Evolutionary conservation across 306 rosid species (phyloP), one percentile per base, ranked within the genome.

Genomic region (Rosa rugosa): DNA sequence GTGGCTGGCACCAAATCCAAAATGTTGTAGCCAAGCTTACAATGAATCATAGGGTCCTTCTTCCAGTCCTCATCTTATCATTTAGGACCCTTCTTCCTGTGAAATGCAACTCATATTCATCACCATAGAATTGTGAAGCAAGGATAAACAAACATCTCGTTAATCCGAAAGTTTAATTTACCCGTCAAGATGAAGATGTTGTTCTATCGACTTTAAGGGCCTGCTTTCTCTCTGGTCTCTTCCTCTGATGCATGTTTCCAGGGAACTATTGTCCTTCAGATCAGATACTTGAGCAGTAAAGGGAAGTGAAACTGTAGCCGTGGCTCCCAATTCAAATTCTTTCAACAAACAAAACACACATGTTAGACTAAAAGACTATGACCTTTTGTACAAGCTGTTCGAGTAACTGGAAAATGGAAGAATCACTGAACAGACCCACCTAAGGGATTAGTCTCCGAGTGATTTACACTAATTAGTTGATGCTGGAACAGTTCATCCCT

Each of bases 111-210:
- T 3, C 49, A 40, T 38, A 41, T 67, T 40, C 49, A 70, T 57
- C 80, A 82, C 57, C 18, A 23, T 12, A 36, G 13, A 7, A 6
- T 23, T 38, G 5, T 4, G 45, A 50, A n/a, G 50, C 42, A 45
- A 65, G 42, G 23, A 60, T 63, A 12, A 11, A 59, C 68, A 60
- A 22, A 57, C 54, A 75, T 60, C 18, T 44, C 25, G 66, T 50
- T 73, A 65, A 36, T 83, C 78, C 3, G 27, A 50, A 22, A 69
- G 71, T 11, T 22, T 53, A 70, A 65, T 10, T 83, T 83, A 87
- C 88, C 83, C 78, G 73, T 85, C 89, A 71, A 83, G 70, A 73
- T 80, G 90, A 73, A 73, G 80, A 77, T 83, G 80, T 67, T 85
- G 76, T 62, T 84, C 90, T 8, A 80, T 78, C n/a, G 80, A 77